A percentile compares a stretch with the other conserved stretches of the same genome.
Conservation (phyloP, 2,329 filamentous ascomycete genomes). For the Chaetomium sp. region DNA sequence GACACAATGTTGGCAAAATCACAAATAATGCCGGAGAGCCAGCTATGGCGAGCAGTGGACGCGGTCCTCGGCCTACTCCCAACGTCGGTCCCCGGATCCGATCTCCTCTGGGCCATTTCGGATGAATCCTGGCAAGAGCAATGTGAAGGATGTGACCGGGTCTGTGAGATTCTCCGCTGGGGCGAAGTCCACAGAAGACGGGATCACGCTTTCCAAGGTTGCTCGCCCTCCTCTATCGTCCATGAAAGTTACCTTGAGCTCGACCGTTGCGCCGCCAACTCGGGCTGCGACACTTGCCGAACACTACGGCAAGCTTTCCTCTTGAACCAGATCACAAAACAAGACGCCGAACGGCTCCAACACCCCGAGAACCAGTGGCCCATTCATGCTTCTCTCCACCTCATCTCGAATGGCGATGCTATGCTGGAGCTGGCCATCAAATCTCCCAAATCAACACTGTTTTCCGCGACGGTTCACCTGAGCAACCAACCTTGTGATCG, state of each 20-base stretch:
- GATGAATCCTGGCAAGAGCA: slow-evolving; percentile 17
- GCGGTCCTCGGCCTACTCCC: background rate
- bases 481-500: background rate
- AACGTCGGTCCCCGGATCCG: background rate
- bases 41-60: slow-evolving; percentile 4
- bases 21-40: background rate
- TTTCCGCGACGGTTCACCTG: slow-evolving; percentile 18
- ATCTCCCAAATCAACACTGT: slow-evolving; percentile 6
- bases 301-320: slow-evolving; percentile 21
- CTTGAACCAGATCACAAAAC: slow-evolving; percentile 20
- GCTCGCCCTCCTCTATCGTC: slow-evolving; percentile 14
- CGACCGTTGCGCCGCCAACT: slow-evolving; percentile 15
- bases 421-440: slow-evolving; percentile 14
- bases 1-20: slow-evolving; percentile 2
- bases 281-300: slow-evolving; percentile 21
- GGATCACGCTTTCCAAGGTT: slow-evolving; percentile 15
- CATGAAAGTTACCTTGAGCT: slow-evolving; percentile 22
- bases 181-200: slow-evolving; percentile 20
- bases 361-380: slow-evolving; percentile 18
- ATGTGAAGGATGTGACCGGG: slow-evolving; percentile 19
- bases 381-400: slow-evolving; percentile 14
- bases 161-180: slow-evolving; percentile 22
- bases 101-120: slow-evolving; percentile 12
- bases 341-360: slow-evolving; percentile 14
- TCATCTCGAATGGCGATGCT: slow-evolving; percentile 13